Evolutionary conservation across 495 filamentous ascomycete species (phyloP).

Genomic region (Xylaria castorea): DNA sequence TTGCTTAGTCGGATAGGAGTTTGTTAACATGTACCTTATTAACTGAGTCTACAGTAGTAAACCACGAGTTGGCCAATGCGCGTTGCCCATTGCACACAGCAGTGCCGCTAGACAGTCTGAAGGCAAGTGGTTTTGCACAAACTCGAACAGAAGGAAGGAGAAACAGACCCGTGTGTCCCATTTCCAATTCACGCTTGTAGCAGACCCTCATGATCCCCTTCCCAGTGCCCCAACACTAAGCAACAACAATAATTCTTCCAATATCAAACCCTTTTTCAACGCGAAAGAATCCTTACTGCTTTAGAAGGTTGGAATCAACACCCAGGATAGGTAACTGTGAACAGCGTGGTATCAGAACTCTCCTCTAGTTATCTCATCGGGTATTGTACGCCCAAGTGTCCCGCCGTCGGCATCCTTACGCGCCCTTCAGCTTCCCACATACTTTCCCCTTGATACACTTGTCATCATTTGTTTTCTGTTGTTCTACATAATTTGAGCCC

Average conservation of each 20-base stretch:
- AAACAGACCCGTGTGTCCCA: neutral
- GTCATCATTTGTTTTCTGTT: neutral
- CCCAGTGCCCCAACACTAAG: neutral
- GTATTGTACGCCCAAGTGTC: neutral
- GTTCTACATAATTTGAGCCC: neutral
- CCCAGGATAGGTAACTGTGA: neutral
- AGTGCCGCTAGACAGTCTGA: neutral
- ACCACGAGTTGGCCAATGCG: neutral
- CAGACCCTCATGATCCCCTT: neutral
- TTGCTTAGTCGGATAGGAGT: conserved; percentile 6
- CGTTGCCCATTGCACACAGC: neutral
- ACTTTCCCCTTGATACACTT: neutral
- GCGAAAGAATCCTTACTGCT: neutral
- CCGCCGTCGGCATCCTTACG: neutral
- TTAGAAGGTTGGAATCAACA: neutral
- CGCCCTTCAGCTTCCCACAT: neutral
- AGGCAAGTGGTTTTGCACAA: neutral
- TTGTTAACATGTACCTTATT: conserved; percentile 4
- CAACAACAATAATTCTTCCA: neutral
- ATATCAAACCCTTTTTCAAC: neutral
- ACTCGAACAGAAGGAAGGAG: neutral
- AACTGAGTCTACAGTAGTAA: neutral
- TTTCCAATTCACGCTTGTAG: neutral
- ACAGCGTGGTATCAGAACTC: neutral
- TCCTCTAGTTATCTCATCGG: neutral